Evolutionary conservation across 805 yeast genomes (phyloP).

Genomic region (Wickerhamiella vanderwaltii): DNA sequence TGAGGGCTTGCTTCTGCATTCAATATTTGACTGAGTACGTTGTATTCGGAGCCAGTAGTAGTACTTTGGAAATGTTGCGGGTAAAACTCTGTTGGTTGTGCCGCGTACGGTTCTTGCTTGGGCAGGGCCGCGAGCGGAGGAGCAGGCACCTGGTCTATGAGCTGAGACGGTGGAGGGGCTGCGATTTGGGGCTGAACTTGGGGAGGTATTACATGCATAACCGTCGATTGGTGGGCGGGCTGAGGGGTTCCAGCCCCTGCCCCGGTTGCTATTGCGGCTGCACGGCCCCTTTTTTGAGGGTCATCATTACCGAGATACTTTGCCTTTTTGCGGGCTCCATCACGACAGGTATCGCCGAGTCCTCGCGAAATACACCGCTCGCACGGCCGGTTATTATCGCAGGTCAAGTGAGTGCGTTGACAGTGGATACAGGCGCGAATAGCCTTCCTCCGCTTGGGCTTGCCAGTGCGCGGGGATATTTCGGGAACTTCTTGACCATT

Average conservation of each 20-base stretch:
- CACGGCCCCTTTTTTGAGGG: not conserved
- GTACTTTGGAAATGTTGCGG: constrained; percentile 24
- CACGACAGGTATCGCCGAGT: constrained; percentile 57
- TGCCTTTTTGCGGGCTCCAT: constrained; percentile 80
- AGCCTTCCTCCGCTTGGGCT: constrained; percentile 49
- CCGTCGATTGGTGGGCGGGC: not conserved
- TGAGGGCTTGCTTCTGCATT: constrained; percentile 14
- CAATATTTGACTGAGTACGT: constrained; percentile 27
- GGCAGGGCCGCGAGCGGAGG: not conserved
- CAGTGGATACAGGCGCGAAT: constrained; percentile 85
- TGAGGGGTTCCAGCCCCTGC: not conserved
- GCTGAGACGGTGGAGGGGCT: not conserved
- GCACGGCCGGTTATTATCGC: constrained; percentile 79
- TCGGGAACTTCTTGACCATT: constrained; percentile 3
- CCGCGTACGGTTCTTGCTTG: not conserved
- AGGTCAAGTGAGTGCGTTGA: constrained; percentile 81
- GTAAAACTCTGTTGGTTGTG: not conserved
- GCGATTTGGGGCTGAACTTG: not conserved
- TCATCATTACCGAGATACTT: constrained; percentile 57
- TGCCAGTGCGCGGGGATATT: constrained; percentile 26
- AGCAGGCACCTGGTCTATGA: not conserved
- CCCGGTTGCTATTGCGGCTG: not conserved
- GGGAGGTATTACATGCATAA: too few relatives aligned
- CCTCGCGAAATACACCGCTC: constrained; percentile 63
- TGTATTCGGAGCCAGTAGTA: constrained; percentile 29